These are phyloP conservation scores for Ascochyta fabae DNA, from an alignment of 2,329 filamentous ascomycete genomes.

Conservation along the genomic window DNA sequence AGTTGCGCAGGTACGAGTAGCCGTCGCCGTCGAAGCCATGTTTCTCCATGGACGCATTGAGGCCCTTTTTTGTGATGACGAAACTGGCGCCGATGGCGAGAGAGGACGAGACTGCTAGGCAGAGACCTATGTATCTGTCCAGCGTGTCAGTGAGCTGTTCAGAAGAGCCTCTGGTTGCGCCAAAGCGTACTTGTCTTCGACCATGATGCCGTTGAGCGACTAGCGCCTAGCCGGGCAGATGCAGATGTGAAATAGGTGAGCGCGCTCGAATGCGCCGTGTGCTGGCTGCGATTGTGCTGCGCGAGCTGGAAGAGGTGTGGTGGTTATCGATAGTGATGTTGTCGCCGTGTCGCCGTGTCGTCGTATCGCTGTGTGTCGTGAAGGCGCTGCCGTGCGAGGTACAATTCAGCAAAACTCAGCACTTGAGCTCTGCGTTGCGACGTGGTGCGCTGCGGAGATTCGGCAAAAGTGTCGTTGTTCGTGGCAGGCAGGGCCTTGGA, in stretches of 20 bases:
- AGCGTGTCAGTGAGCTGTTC: conserved; percentile 29
- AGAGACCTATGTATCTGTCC: conserved; percentile 50
- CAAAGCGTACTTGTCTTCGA: conserved; percentile 51
- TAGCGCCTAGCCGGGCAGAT: conserved; percentile 14
- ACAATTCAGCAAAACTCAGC: conserved; percentile 11
- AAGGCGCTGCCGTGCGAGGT: not conserved
- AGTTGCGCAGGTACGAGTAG: conserved; percentile 90
- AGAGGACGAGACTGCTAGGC: conserved; percentile 50
- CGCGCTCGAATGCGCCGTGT: conserved; percentile 8
- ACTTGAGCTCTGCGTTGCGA: conserved; percentile 17
- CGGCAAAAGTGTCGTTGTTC: conserved; percentile 4
- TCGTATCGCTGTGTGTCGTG: not conserved
- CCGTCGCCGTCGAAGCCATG: conserved; percentile 98
- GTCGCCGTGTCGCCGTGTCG: conserved; percentile 1
- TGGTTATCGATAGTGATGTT: conserved; percentile 16
- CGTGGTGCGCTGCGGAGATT: conserved; percentile 8
- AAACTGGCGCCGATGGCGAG: conserved; percentile 71
- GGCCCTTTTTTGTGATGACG: conserved; percentile 98
- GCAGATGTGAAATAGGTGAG: not conserved
- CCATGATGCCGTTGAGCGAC: conserved; percentile 31
- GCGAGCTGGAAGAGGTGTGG: not conserved
- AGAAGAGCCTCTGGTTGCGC: conserved; percentile 1
- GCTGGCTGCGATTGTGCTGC: not conserved
- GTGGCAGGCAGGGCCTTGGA: conserved; percentile 13
- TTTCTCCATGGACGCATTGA: conserved; percentile 86